Base-by-base conservation (phyloP, 345 rosid genomes). In the Hibiscus trionum region DNA sequence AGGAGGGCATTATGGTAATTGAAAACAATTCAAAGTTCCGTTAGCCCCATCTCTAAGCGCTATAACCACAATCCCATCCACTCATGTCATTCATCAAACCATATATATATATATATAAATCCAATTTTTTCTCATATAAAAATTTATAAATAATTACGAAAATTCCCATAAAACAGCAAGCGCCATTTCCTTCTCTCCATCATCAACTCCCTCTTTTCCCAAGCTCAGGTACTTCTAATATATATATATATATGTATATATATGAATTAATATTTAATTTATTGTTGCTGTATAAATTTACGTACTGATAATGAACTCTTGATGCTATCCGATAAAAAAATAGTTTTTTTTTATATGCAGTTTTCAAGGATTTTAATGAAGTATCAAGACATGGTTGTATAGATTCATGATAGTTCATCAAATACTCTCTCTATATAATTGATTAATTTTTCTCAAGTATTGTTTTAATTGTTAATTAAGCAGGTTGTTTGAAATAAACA, bases 101-200 rank as follows among this genome's bases (percentile, higher is more conserved):
- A 62, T 7, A 8, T n/a, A 11, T n/a, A 49, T 11, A 49, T 11
- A 50, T 14, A 15, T 16, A 50, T 50, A 50, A 50, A 42, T 17
- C 12, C 2, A 19, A 50, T 9, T 26, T 66, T 39, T 58, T 33
- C 26, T 19, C 46, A 35, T 27, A 61, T 33, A 53, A 27, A 15
- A 50, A 37, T 5, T 19, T 29, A 4, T 58, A 58, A 57, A 58
- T 58, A 24, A 58, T 58, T 11, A 26, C 16, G 19, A 55, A 44
- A 24, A 61, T 56, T 17, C 12, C 21, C 11, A 56, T 17, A 27
- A 69, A 46, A 33, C 33, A 29, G 11, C 71, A 82, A 79, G 83
- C 79, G 85, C 84, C 85, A 78, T 82, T 82, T 82, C 73, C 46
- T 76, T 79, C 73, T 6, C 19, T 66, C 70, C 64, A 56, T 73